Percentiles rank a stretch among this genome's conserved stretches.
These are phyloP conservation scores for Pancytospora philotis DNA, from an alignment of 371 early-diverging fungal genomes.

Conservation along the genomic window DNA sequence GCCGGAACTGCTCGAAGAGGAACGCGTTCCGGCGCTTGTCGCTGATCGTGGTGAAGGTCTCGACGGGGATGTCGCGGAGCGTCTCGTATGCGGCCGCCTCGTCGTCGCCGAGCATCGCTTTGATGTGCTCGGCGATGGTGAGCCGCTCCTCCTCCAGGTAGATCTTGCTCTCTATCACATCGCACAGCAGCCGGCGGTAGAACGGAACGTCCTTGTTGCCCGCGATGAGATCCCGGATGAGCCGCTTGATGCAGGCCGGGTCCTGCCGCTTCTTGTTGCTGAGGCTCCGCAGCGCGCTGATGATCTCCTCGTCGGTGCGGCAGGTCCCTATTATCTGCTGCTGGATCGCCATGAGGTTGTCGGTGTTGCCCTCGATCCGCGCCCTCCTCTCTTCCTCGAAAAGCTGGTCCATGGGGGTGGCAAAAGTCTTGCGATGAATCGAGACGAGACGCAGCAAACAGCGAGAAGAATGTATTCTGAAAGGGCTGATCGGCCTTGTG, in stretches of 20 bases:
- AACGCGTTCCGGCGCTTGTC: conserved; percentile 41
- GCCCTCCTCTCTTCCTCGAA: conserved; percentile 53
- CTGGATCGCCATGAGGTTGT: conserved; percentile 32
- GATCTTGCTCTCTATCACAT: conserved; percentile 57
- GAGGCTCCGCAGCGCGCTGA: conserved; percentile 40
- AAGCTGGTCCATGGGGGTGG: conserved; percentile 38
- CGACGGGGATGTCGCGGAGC: conserved; percentile 54
- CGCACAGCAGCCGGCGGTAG: conserved; percentile 29
- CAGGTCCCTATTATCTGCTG: conserved; percentile 40
- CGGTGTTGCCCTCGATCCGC: conserved; percentile 47
- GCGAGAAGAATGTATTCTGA: no score
- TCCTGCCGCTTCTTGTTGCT: conserved; percentile 52
- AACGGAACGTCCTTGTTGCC: conserved; percentile 26
- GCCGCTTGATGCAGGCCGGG: conserved; percentile 31
- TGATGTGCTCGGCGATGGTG: conserved; percentile 43
- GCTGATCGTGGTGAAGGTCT: conserved; percentile 57
- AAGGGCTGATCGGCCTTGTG: no score
- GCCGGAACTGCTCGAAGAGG: conserved; percentile 55
- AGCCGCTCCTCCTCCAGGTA: conserved; percentile 56
- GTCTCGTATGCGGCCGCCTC: conserved; percentile 35
- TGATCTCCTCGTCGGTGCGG: conserved; percentile 31
- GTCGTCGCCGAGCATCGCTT: conserved; percentile 21
- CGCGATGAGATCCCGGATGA: conserved; percentile 44
- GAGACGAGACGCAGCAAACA: no score
- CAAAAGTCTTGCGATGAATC: no score